Evolutionary conservation across 192 early-diverging fungal genomes (phyloP).

Genomic region (Coemansia sp.): DNA sequence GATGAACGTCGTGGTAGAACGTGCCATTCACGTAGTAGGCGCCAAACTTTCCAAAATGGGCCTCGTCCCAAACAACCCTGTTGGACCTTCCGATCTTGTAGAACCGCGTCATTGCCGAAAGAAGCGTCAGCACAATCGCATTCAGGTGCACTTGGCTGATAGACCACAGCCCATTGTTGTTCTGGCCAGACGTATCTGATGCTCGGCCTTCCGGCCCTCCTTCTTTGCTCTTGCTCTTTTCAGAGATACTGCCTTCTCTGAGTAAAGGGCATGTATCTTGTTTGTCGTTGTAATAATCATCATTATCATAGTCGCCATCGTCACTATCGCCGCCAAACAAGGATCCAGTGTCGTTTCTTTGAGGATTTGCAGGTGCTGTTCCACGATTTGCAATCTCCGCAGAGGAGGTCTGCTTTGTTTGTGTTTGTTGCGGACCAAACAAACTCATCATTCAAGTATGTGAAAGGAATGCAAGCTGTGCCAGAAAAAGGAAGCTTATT

Average conservation of each 20-base stretch:
- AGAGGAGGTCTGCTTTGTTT: neutral
- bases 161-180: constrained; percentile 7
- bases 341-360: neutral
- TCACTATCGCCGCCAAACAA: constrained; percentile 23
- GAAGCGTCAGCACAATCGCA: constrained; percentile 22
- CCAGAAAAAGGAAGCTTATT: neutral
- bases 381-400: neutral
- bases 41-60: constrained; percentile 77
- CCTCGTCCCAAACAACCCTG: constrained; percentile 77
- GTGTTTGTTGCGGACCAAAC: constrained; percentile 2
- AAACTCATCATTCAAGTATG: constrained; percentile 15
- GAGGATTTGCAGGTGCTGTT: neutral
- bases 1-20: constrained; percentile 99
- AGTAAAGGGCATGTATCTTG: constrained; percentile 1
- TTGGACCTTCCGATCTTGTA: constrained; percentile 29
- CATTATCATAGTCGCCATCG: constrained; percentile 7
- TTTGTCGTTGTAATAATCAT: neutral
- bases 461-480: neutral
- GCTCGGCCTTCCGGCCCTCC: neutral
- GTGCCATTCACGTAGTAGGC: constrained; percentile 89
- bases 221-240: neutral
- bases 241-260: neutral
- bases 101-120: constrained; percentile 36
- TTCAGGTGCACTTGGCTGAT: neutral
- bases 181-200: neutral